Conservation (phyloP, 2,329 filamentous ascomycete species). For the Ophioceras dolichostomum region DNA sequence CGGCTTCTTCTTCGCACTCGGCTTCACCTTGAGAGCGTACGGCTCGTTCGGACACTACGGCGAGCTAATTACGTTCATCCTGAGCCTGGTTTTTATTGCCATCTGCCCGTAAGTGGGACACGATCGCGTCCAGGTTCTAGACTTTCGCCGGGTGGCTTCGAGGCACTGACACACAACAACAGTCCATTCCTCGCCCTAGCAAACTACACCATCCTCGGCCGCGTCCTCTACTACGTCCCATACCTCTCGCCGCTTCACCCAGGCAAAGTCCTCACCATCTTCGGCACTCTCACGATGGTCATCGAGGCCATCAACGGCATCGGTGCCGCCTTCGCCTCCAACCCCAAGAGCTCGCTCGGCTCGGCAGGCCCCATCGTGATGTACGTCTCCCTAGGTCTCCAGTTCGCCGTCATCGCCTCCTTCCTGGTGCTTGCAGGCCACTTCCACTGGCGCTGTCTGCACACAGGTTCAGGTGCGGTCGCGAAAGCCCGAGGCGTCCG, state of each 20-base stretch:
- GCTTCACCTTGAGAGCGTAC: too few species aligned
- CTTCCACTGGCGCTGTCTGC: too few species aligned
- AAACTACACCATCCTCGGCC: conserved; percentile 51
- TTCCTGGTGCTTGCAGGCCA: too few species aligned
- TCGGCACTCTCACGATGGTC: conserved; percentile 28
- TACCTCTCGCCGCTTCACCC: conserved; percentile 40
- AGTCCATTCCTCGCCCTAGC: conserved; percentile 48
- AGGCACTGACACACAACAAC: background rate
- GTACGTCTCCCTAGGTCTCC: conserved; percentile 28
- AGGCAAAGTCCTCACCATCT: conserved; percentile 27
- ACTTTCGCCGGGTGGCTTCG: too few species aligned
- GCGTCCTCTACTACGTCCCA: conserved; percentile 48
- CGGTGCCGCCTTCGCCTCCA: conserved; percentile 26
- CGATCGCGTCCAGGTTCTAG: too few species aligned
- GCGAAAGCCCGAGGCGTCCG: too few species aligned
- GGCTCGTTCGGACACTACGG: too few species aligned
- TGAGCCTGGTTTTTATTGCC: too few species aligned
- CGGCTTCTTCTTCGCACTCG: too few species aligned
- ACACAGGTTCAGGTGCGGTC: too few species aligned
- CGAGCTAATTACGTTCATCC: too few species aligned
- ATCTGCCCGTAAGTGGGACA: too few species aligned
- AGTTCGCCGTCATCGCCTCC: conserved; percentile 31
- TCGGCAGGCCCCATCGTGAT: conserved; percentile 22
- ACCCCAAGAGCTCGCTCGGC: conserved; percentile 19
- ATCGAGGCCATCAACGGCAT: conserved; percentile 32